Base-by-base conservation (phyloP, 169 alveolate species). In the Cryptosporidium baileyi region DNA sequence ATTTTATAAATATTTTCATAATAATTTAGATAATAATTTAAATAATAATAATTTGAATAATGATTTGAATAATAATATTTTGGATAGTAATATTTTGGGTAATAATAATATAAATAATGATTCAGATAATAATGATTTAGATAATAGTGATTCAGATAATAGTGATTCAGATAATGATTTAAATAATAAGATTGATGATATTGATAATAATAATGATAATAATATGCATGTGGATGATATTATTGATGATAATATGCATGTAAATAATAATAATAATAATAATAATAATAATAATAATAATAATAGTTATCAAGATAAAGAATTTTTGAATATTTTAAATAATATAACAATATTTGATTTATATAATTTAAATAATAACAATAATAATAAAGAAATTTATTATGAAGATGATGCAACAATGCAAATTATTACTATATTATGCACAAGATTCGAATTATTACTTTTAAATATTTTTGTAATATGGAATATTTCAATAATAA, bases 381-480 rank as follows among this genome's bases (percentile, higher is more conserved):
- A 61, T 30, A 17, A 8, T 15, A 65, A 28, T 13, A 32, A 41
- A 6, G 28, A 63, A 15, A 45, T 8, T 8, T 24, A 26, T 40
- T 9, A 63, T 4, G 61, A 63, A 67, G 67, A 57, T 22, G 85
- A 74, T 57, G 67, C 59, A 28, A 74, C 74, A 3, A 57, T 40
- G 0, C 67, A 74, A 36, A 38, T 74, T 34, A 54, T 74, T 11
- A 17, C 34, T n/a, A 51, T 74, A 32, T 22, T 74, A 11, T 74
- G 36, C 30, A 24, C 22, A 17, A 34, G 67, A 34, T 74, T 54
- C 54, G 85, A 74, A 36, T 40, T 38, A 9, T 24, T 74, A 54
- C 54, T 52, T 57, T 41, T 74, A 0, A 51, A 74, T 28, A 36
- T 57, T 7, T 74, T 74, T 17, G 85, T 74, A 38, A 51, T 74